phyloP scores from a whole-genome alignment of 495 filamentous ascomycete genomes.

The Penicillium antarcticum region DNA sequence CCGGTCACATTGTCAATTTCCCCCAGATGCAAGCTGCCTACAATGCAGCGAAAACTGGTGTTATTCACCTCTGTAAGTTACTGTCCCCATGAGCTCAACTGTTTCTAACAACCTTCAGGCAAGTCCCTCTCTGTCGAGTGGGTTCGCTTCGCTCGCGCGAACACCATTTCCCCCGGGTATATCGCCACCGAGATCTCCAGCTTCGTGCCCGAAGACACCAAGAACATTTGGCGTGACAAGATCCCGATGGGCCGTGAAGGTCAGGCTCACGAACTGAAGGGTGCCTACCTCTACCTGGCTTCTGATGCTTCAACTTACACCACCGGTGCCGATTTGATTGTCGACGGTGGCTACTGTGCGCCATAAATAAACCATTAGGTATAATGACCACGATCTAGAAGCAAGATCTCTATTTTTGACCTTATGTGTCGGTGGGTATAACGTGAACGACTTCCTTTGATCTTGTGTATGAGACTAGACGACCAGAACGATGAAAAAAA shows the following conservation, averaged over 20 bases:
- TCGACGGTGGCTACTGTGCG: conserved; percentile 61
- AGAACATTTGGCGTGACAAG: conserved; percentile 73
- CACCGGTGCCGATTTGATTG: conserved; percentile 70
- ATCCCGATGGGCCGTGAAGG: conserved; percentile 70
- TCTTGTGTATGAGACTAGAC: not conserved
- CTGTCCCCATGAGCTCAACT: not conserved
- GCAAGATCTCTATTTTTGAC: too few relatives aligned
- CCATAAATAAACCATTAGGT: conserved; percentile 14
- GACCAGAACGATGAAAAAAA: not conserved
- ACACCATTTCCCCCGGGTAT: conserved; percentile 82
- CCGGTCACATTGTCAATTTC: conserved; percentile 82
- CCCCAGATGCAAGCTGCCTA: conserved; percentile 84
- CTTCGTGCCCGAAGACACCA: conserved; percentile 68
- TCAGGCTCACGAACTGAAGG: conserved; percentile 73
- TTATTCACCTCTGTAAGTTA: conserved; percentile 74
- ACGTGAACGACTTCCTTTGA: not conserved
- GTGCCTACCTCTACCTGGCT: conserved; percentile 83
- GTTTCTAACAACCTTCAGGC: conserved; percentile 32
- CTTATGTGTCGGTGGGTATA: too few relatives aligned
- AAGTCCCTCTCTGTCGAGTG: conserved; percentile 82
- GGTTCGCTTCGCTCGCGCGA: conserved; percentile 79
- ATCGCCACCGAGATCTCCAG: conserved; percentile 79
- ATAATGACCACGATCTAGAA: not conserved
- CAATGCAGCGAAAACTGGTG: conserved; percentile 82
- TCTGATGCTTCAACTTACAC: conserved; percentile 82